These are phyloP conservation scores for Magnolia changhungtana DNA, from an alignment of 164 flowering plant species.

Conservation along the genomic window DNA sequence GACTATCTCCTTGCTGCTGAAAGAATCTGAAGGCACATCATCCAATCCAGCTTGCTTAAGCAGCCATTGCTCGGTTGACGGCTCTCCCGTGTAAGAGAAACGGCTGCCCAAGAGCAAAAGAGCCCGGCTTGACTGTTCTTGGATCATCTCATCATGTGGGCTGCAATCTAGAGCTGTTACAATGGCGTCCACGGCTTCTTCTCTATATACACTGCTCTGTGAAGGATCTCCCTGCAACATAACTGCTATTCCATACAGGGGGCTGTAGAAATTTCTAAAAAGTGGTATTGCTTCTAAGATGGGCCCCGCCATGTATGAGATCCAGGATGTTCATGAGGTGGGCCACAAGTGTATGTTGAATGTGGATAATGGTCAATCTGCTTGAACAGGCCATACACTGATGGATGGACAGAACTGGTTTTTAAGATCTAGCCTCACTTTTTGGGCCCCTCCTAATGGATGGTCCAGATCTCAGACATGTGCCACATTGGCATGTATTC, in stretches of 20 bases:
- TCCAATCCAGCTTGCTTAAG: slow-evolving; percentile 48
- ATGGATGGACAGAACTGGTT: too few relatives aligned
- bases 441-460: too few relatives aligned
- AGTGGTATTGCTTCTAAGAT: neutral
- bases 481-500: too few relatives aligned
- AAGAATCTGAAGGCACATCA: slow-evolving; percentile 22
- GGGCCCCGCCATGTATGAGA: neutral
- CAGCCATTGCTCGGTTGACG: slow-evolving; percentile 48
- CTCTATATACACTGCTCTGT: slow-evolving; percentile 51
- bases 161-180: slow-evolving; percentile 35
- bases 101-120: slow-evolving; percentile 48
- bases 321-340: neutral
- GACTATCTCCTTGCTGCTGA: slow-evolving; percentile 19
- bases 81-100: slow-evolving; percentile 43
- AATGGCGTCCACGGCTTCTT: slow-evolving; percentile 59
- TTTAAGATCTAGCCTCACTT: too few relatives aligned
- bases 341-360: neutral
- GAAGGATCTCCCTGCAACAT: slow-evolving; percentile 55
- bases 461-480: too few relatives aligned
- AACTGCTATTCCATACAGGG: slow-evolving; percentile 29
- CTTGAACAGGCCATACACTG: too few relatives aligned
- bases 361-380: too few relatives aligned
- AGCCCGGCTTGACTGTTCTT: slow-evolving; percentile 54
- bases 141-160: slow-evolving; percentile 30
- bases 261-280: neutral